Percentiles rank a stretch among this genome's conserved stretches.
phyloP scores from a whole-genome alignment of 768 basidiomycete genomes.

The Amyloporia xantha region DNA sequence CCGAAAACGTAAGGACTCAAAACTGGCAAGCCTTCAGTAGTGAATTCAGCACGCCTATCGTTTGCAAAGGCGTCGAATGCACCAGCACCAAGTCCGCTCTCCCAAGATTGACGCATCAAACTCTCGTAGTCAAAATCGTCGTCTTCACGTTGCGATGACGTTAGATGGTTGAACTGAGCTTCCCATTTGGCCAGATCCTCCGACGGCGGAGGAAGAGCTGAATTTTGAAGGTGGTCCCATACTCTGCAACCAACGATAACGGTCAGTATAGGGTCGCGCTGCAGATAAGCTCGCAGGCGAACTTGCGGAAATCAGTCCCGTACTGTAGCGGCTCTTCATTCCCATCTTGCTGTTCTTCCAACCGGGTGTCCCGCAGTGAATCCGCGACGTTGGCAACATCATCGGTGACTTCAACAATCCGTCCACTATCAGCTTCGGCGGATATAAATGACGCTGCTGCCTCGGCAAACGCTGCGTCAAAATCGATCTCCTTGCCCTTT shows the following conservation, averaged over 20 bases:
- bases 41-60: constrained; percentile 40
- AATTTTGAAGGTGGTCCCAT: constrained; percentile 57
- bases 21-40: constrained; percentile 72
- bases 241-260: constrained; percentile 43
- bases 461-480: constrained; percentile 80
- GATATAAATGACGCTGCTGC: constrained; percentile 46
- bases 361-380: constrained; percentile 26
- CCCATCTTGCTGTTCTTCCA: constrained; percentile 13
- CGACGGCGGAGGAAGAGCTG: constrained; percentile 46
- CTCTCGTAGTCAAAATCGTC: constrained; percentile 53
- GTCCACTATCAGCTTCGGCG: constrained; percentile 35
- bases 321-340: constrained; percentile 11
- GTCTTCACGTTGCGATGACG: constrained; percentile 57
- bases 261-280: background rate
- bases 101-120: constrained; percentile 61
- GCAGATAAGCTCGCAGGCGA: constrained; percentile 14
- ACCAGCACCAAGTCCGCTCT: constrained; percentile 45
- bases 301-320: constrained; percentile 48
- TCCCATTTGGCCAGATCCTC: constrained; percentile 79
- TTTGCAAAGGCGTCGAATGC: constrained; percentile 29
- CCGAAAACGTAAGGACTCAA: constrained; percentile 72
- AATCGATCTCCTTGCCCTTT: constrained; percentile 70
- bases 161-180: constrained; percentile 73
- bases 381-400: constrained; percentile 33
- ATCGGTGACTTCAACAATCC: constrained; percentile 44